Evolutionary conservation across 1,284 basidiomycete genomes (phyloP).

Genomic region (Cystobasidium slooffiae): DNA sequence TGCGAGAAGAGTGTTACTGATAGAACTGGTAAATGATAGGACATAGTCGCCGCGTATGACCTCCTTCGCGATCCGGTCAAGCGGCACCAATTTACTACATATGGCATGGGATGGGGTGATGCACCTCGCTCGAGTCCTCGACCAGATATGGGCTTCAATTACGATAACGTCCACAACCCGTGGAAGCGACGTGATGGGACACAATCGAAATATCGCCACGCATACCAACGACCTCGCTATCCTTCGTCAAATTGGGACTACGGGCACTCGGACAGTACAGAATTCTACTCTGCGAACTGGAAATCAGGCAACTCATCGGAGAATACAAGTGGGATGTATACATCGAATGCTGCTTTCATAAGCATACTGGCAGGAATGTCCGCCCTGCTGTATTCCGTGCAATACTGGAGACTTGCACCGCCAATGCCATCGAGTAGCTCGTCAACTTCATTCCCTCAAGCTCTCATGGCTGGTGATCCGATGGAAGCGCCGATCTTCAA

Average conservation of each 20-base stretch:
- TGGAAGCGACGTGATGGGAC: slow-evolving; percentile 30
- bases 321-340: slow-evolving; percentile 32
- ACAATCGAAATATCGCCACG: slow-evolving; percentile 16
- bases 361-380: slow-evolving; percentile 33
- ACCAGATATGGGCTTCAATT: slow-evolving; percentile 40
- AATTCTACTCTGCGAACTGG: slow-evolving; percentile 38
- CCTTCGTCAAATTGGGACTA: slow-evolving; percentile 41
- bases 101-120: slow-evolving; percentile 48
- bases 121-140: slow-evolving; percentile 9
- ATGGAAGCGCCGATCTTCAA: slow-evolving; percentile 39
- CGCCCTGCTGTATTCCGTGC: slow-evolving; percentile 31
- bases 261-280: slow-evolving; percentile 38
- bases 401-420: slow-evolving; percentile 34
- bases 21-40: slow-evolving; percentile 40
- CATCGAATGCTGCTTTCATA: slow-evolving; percentile 36
- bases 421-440: slow-evolving; percentile 14
- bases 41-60: slow-evolving; percentile 51
- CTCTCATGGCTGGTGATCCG: slow-evolving; percentile 33
- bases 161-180: slow-evolving; percentile 39
- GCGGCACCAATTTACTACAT: slow-evolving; percentile 45
- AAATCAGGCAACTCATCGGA: slow-evolving; percentile 3
- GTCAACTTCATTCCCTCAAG: slow-evolving; percentile 3
- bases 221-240: slow-evolving; percentile 29
- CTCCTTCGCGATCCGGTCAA: slow-evolving; percentile 47
- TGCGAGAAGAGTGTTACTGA: no score